Conservation (phyloP, 805 yeast genomes). For the Saccharomyces eubayanus region DNA sequence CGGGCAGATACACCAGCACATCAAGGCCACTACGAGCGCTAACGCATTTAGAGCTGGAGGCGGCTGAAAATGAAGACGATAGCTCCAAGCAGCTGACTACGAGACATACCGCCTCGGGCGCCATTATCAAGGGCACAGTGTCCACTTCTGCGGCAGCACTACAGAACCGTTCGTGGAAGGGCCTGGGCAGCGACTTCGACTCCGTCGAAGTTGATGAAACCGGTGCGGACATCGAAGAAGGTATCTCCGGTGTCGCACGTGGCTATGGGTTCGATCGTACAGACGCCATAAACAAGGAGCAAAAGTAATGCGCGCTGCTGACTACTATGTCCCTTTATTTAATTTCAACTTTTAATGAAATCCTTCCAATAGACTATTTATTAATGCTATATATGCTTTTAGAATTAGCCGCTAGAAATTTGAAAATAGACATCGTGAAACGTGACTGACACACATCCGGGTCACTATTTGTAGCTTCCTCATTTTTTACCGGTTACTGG, state of each 20-base stretch:
- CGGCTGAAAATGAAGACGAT: slow-evolving; percentile 19
- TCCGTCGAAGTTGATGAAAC: slow-evolving; percentile 39
- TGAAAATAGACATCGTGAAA: not conserved
- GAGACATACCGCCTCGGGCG: slow-evolving; percentile 42
- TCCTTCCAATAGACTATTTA: not conserved
- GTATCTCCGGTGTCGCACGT: slow-evolving; percentile 82
- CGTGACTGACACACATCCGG: not conserved
- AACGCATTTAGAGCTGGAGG: slow-evolving; percentile 57
- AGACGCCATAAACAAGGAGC: slow-evolving; percentile 6
- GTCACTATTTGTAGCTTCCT: not conserved
- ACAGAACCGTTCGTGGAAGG: slow-evolving; percentile 75
- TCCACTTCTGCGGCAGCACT: slow-evolving; percentile 80
- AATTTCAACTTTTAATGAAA: not conserved
- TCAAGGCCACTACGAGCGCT: slow-evolving; percentile 68
- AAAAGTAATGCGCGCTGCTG: not conserved
- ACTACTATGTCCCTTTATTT: not conserved
- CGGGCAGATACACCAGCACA: slow-evolving; percentile 62
- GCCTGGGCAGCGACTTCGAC: slow-evolving; percentile 78
- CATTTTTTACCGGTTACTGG: not conserved
- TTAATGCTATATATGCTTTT: not conserved
- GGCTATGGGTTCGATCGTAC: slow-evolving; percentile 50
- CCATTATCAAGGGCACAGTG: slow-evolving; percentile 66
- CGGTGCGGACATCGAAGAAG: slow-evolving; percentile 81
- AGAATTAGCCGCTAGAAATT: not conserved
- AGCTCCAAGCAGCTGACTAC: slow-evolving; percentile 38